Conservation (phyloP, 139 green algal species). For the Closterium sp. region DNA sequence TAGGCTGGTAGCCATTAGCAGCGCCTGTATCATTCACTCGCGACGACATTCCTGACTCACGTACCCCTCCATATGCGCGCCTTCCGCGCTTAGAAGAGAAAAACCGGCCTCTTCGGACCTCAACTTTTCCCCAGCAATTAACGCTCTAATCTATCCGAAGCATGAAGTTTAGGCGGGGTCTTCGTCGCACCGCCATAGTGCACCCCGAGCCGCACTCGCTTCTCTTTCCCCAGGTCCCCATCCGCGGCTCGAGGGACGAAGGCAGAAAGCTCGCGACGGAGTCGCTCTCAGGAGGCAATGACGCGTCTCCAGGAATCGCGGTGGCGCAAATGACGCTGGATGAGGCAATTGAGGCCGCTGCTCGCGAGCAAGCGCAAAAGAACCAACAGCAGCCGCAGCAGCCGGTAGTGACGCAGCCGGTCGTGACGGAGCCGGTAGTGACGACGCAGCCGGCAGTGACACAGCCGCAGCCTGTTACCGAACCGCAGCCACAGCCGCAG, state of each 20-base stretch:
- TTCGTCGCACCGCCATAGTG: neutral
- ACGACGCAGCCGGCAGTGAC: neutral
- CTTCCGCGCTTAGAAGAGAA: too few species aligned
- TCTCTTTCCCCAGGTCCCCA: neutral
- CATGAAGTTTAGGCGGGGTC: neutral
- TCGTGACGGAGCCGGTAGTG: neutral
- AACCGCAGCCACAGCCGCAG: too few species aligned
- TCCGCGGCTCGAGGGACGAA: neutral
- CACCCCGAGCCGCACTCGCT: neutral
- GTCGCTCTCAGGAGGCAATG: neutral
- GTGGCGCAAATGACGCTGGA: neutral
- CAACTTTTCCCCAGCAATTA: too few species aligned
- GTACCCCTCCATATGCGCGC: neutral
- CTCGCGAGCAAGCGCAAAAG: too few species aligned
- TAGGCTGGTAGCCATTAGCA: too few species aligned
- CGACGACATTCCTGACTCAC: neutral
- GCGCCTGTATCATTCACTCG: too few species aligned
- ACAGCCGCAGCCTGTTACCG: neutral
- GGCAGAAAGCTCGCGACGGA: neutral
- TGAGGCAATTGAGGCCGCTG: neutral
- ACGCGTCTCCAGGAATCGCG: neutral
- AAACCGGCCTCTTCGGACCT: too few species aligned
- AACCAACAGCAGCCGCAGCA: too few species aligned
- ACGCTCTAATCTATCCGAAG: neutral
- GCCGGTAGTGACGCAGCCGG: too few species aligned